Evolutionary conservation across 2,329 filamentous ascomycete species (phyloP), one percentile per base, ranked within the genome.

Genomic region (Penicillium sp.): DNA sequence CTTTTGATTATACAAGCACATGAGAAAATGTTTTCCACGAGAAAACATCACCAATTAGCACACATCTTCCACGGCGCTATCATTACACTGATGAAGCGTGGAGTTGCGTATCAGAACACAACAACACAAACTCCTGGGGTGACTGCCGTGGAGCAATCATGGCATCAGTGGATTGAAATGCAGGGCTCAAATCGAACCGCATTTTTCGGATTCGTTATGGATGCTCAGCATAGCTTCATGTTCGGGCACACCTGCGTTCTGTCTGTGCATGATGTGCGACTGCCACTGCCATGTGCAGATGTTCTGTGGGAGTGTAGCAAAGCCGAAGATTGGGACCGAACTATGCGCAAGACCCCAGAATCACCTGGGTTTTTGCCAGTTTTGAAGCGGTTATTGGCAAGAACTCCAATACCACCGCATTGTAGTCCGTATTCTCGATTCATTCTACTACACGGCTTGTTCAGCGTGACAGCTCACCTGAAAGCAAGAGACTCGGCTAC

Each of bases 201-300:
- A 20, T 67, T 64, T 47, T 68, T 68, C 40, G 66, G 64, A 0
- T 68, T 68, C 42, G 50, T 67, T 11, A 68, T 68, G 66, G 66
- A 68, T 52, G 64, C 65, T 3, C 66, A 68, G 24, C 66, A 68
- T 52, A 61, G 60, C 28, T 67, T 63, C 45, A 63, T 67, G 57
- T 68, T 68, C 30, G 65, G 65, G 2, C 66, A 67, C 43, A 66
- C 61, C 1, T 63, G 64, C 20, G 59, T 63, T 35, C 61, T 68
- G 12, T 66, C 64, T 1, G 64, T 66, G 5, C 62, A 64, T 30
- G 66, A 68, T 47, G 59, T 68, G 20, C 64, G 60, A 14, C 59
- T 68, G 7, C 60, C 65, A 3, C 54, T 68, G 28, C 65, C 66
- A 5, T 68, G 64, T 51, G 52, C 63, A 16, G 66, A 67, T 43